Conservation (phyloP, 192 early-diverging fungal genomes). For the Linnemannia exigua region DNA sequence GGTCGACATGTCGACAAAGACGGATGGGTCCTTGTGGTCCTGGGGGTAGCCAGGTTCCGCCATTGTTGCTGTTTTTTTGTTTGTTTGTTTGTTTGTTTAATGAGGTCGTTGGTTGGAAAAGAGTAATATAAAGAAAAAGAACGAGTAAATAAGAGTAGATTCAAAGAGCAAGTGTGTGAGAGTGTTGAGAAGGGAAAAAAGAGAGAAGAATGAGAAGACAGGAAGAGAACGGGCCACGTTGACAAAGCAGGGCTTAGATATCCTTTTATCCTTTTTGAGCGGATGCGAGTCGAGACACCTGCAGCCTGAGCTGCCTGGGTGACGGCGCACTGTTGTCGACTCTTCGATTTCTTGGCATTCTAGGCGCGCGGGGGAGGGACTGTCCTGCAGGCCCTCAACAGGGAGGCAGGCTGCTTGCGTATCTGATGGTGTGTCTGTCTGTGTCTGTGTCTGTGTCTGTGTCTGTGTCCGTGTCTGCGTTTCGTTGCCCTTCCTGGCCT, state of each 20-base stretch:
- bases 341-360: conserved; percentile 1
- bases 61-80: conserved; percentile 23
- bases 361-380: too few species aligned
- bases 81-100: background rate
- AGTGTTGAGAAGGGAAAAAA: background rate
- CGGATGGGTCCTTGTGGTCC: conserved; percentile 34
- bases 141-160: background rate
- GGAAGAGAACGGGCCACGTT: background rate
- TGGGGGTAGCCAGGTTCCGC: conserved; percentile 29
- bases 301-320: background rate
- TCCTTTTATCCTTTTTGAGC: background rate
- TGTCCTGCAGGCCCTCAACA: too few species aligned
- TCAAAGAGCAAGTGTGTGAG: too few species aligned
- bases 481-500: background rate
- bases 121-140: background rate
- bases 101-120: background rate
- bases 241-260: too few species aligned
- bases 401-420: too few species aligned
- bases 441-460: too few species aligned
- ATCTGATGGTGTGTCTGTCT: too few species aligned
- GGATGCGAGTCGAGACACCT: background rate
- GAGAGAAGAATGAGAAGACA: background rate
- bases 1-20: conserved; percentile 28
- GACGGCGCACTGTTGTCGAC: background rate
- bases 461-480: background rate